Evolutionary conservation across 2,329 filamentous ascomycete genomes (phyloP).

Genomic region (Fusarium acutatum): DNA sequence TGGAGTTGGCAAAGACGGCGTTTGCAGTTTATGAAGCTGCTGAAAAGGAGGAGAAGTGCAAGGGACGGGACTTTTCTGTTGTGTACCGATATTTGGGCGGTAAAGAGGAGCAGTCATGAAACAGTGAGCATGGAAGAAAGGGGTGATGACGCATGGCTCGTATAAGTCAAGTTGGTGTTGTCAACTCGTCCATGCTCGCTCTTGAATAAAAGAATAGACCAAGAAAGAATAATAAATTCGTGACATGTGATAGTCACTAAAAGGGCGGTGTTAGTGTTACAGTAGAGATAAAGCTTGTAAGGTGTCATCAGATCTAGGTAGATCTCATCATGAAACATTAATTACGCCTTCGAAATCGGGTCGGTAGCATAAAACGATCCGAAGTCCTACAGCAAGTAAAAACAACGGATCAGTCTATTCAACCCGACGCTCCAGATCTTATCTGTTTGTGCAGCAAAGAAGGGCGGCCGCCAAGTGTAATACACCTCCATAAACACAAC

Average conservation of each 20-base stretch:
- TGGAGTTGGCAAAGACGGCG: slow-evolving; percentile 71
- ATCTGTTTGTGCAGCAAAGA: not conserved
- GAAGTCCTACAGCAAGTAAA: slow-evolving; percentile 17
- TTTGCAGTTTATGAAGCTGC: slow-evolving; percentile 73
- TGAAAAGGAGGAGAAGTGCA: slow-evolving; percentile 67
- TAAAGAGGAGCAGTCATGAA: slow-evolving; percentile 49
- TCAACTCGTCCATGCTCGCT: not conserved
- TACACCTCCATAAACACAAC: not conserved
- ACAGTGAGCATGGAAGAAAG: not conserved
- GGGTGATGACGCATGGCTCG: not conserved
- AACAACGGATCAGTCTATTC: slow-evolving; percentile 20
- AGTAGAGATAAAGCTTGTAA: not conserved
- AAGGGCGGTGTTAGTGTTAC: not conserved
- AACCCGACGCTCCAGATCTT: not conserved
- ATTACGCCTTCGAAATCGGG: not conserved
- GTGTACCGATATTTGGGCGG: slow-evolving; percentile 77
- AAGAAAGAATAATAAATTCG: not conserved
- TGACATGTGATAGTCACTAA: not conserved
- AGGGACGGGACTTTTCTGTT: slow-evolving; percentile 81
- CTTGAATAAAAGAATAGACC: not conserved
- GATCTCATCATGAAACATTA: not conserved
- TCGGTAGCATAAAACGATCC: slow-evolving; percentile 22
- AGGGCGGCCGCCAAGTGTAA: slow-evolving; percentile 32
- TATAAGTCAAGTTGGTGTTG: not conserved
- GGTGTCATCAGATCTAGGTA: not conserved